Evolutionary conservation across 2,329 filamentous ascomycete species (phyloP), one percentile per base, ranked within the genome.

Genomic region (Epichloe aotearoae): DNA sequence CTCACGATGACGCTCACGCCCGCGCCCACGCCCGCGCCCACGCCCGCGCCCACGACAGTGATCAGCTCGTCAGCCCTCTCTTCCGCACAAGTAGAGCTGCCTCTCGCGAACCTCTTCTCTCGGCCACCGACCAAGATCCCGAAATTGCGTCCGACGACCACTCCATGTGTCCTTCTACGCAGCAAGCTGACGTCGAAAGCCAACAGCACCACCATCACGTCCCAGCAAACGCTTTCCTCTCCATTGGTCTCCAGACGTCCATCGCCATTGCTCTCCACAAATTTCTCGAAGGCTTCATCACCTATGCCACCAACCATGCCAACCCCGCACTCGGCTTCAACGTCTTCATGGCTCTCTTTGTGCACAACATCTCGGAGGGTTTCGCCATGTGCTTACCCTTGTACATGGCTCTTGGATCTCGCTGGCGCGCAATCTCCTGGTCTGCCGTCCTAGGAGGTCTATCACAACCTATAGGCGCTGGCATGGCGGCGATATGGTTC

Each of bases 351-450:
- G 91, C 93, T 0, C 77, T 98, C 7, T 95, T 95, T 63, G 91
- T 98, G 53, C 93, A 98, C 75, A 98, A 97, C 69, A 95, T 98
- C 61, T 90, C 88, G 30, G 93, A 98, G 70, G 93, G 93, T 2
- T 97, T 97, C 64, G 88, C 90, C 54, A 85, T 98, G 77, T 88
- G 89, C 0, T 71, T 98, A 1, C 93, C 93, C 0, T 74, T 98
- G 0, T 98, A 95, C 67, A 86, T 98, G 61, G 93, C 93, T 1
- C 79, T 96, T 34, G 79, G 84, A 54, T 91, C 83, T 52, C 84
- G 89, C 44, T 71, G 80, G 62, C 84, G 83, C 59, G 91, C 93
- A 17, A 93, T 97, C 71, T 68, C 86, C 53, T 94, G 88, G 82
- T 84, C 86, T 4, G 83, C 86, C 10, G 64, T 95, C 0, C 73